Conservation (phyloP, 768 basidiomycete species). For the Boletus eberwhitei region DNA sequence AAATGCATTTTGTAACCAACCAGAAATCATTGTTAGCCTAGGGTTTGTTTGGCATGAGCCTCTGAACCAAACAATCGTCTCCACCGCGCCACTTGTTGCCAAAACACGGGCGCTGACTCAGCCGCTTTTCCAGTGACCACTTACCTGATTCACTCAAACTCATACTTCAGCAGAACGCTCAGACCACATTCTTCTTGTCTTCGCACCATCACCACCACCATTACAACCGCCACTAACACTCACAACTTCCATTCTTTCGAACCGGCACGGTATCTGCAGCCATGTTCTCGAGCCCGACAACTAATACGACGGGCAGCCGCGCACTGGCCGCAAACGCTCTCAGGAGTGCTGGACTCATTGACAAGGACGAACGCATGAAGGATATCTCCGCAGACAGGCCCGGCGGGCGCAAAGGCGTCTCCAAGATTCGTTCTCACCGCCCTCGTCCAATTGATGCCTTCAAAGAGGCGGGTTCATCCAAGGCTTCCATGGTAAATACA, state of each 20-base stretch:
- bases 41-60: slow-evolving; percentile 27
- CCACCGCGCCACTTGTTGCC: slow-evolving; percentile 11
- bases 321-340: slow-evolving; percentile 59
- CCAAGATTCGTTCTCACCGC: slow-evolving; percentile 60
- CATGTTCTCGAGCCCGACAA: slow-evolving; percentile 63
- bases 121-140: slow-evolving; percentile 13
- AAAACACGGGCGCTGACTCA: slow-evolving; percentile 27
- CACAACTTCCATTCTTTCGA: not conserved
- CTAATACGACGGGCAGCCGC: slow-evolving; percentile 55
- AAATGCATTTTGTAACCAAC: not conserved
- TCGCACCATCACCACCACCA: slow-evolving; percentile 18
- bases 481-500: slow-evolving; percentile 68
- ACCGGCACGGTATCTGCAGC: not conserved
- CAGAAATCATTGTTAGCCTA: not conserved
- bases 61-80: slow-evolving; percentile 22
- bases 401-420: slow-evolving; percentile 68
- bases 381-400: slow-evolving; percentile 62
- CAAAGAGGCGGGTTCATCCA: slow-evolving; percentile 48
- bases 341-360: slow-evolving; percentile 71
- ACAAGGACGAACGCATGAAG: slow-evolving; percentile 73
- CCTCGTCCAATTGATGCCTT: slow-evolving; percentile 56
- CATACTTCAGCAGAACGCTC: slow-evolving; percentile 2
- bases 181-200: slow-evolving; percentile 13
- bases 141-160: slow-evolving; percentile 18
- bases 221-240: not conserved